These are phyloP conservation scores for Fusarium longipes DNA, from an alignment of 2,329 filamentous ascomycete species.

Conservation along the genomic window DNA sequence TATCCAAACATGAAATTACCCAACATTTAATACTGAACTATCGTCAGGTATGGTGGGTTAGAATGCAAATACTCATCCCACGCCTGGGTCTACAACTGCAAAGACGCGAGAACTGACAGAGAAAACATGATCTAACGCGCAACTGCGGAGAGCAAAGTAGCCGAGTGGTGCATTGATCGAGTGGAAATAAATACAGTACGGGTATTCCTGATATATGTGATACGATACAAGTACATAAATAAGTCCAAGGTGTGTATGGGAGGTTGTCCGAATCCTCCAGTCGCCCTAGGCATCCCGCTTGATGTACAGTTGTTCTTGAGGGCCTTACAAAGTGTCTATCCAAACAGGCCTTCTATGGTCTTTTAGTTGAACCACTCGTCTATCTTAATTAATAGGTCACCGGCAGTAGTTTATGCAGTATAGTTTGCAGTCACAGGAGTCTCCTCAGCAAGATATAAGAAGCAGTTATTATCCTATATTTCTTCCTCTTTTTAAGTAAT, in stretches of 20 bases:
- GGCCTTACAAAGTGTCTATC: too few species aligned
- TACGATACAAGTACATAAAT: too few species aligned
- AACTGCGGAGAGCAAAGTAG: too few species aligned
- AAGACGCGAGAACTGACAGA: background rate
- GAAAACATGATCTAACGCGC: slow-evolving; percentile 1
- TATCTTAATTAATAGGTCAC: slow-evolving; percentile 91
- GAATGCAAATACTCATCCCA: background rate
- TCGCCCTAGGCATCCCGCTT: too few species aligned
- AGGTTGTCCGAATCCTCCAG: too few species aligned
- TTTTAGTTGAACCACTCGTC: slow-evolving; percentile 86
- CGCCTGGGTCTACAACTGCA: background rate
- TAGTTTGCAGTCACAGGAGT: slow-evolving; percentile 96
- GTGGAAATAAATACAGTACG: too few species aligned
- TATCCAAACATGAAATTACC: background rate
- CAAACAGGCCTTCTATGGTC: slow-evolving; percentile 81
- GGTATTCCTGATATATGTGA: too few species aligned
- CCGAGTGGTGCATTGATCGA: too few species aligned
- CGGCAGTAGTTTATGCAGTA: slow-evolving; percentile 90
- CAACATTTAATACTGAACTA: background rate
- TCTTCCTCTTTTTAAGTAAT: slow-evolving; percentile 94
- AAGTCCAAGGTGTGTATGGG: too few species aligned
- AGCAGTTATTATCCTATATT: slow-evolving; percentile 96
- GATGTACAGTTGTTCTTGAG: too few species aligned
- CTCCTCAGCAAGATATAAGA: slow-evolving; percentile 94
- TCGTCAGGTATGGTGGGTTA: background rate